Evolutionary conservation across 306 rosid genomes (phyloP), one percentile per base, ranked within the genome.

Genomic region (Sindora glabra): DNA sequence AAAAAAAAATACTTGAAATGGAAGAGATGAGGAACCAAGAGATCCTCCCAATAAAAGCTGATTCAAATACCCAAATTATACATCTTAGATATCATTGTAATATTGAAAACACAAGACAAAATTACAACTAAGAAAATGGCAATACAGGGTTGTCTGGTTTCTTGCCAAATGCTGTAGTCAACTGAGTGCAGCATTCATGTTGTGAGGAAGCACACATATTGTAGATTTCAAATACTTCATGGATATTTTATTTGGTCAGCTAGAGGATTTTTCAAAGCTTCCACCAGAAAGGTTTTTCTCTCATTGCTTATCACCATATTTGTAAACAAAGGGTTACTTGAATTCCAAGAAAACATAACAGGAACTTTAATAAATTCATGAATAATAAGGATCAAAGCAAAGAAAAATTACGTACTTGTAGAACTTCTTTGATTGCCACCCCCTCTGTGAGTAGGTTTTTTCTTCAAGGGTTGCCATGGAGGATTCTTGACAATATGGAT

Each of bases 401-500:
- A 68, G 17, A 27, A 65, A 48, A 3, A 24, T n/a, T 15, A 12
- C 64, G 56, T 39, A 77, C 83, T 76, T 0, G 24, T 1, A 32
- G 2, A 25, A 56, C n/a, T 54, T 32, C 16, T 59, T 62, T 18
- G 57, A 5, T 41, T 17, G 10, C 63, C 36, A 29, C 16, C 61
- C 21, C 48, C 77, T 38, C 21, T 79, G 38, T 68, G 48, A 54
- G 48, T 41, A 3, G 64, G 61, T 59, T 63, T 71, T 49, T 72
- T 80, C 63, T 71, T 77, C 56, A 70, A 63, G 69, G 67, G 62
- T 56, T 56, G 65, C 81, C 84, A 69, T 15, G 80, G 77, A 15
- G 77, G 78, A 8, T 77, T 68, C 64, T 72, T 86, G 33, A 82
- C 69, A 51, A 77, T 42, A 33, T 74, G 67, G 29, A 72, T 53